phyloP scores from a whole-genome alignment of 192 early-diverging fungal species.

The Endogone sp. region DNA sequence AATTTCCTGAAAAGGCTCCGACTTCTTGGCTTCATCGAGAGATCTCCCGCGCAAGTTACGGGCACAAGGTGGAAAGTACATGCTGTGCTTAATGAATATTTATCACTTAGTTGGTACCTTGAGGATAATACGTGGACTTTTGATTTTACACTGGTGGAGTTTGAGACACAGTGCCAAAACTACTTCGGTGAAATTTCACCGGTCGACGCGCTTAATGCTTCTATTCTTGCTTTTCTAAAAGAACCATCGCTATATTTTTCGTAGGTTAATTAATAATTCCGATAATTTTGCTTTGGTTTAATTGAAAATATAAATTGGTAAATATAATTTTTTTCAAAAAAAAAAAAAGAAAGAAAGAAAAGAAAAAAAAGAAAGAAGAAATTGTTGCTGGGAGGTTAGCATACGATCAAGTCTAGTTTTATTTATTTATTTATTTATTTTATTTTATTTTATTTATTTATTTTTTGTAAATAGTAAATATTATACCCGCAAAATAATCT shows the following conservation, averaged over 20 bases:
- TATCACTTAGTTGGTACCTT: not conserved
- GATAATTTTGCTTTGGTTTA: too few species aligned
- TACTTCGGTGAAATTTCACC: not conserved
- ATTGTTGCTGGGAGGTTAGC: too few species aligned
- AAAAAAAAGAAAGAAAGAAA: too few species aligned
- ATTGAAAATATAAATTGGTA: too few species aligned
- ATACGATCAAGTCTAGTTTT: too few species aligned
- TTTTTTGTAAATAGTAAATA: too few species aligned
- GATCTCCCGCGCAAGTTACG: not conserved
- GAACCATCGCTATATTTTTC: not conserved
- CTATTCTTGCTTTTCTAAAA: not conserved
- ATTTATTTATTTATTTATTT: too few species aligned
- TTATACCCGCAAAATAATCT: too few species aligned
- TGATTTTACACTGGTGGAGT: not conserved
- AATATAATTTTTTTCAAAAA: too few species aligned
- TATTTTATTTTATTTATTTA: too few species aligned
- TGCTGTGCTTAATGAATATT: not conserved
- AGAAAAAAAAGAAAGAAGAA: too few species aligned
- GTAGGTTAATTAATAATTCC: not conserved
- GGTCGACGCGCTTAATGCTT: not conserved
- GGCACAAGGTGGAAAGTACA: not conserved
- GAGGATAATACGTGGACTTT: not conserved
- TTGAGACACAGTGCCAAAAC: not conserved
- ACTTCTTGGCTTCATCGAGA: not conserved
- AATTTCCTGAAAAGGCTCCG: not conserved